Conservation (phyloP, 1,284 basidiomycete genomes). For the Amylostereum chailletii region DNA sequence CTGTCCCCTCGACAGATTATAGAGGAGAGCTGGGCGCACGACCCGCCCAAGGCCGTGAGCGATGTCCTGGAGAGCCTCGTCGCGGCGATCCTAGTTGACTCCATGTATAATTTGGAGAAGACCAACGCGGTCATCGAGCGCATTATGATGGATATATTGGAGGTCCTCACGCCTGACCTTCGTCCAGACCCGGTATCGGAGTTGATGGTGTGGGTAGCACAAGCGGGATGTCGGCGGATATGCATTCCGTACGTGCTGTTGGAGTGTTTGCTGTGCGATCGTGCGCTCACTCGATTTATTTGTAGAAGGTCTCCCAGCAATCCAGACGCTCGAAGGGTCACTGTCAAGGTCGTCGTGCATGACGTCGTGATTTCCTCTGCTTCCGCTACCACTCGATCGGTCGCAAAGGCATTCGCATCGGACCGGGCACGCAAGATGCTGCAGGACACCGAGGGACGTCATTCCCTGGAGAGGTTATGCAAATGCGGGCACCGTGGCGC, state of each 20-base stretch:
- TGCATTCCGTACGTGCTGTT: slow-evolving; percentile 31
- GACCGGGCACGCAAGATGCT: slow-evolving; percentile 48
- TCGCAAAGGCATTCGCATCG: slow-evolving; percentile 59
- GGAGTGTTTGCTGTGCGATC: no score
- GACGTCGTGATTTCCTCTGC: slow-evolving; percentile 34
- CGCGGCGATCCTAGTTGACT: slow-evolving; percentile 79
- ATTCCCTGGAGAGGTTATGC: slow-evolving; percentile 42
- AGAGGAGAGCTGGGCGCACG: slow-evolving; percentile 65
- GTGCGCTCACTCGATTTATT: not conserved
- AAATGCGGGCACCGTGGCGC: slow-evolving; percentile 26
- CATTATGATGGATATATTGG: slow-evolving; percentile 56
- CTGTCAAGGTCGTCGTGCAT: slow-evolving; percentile 50
- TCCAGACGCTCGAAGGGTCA: slow-evolving; percentile 29
- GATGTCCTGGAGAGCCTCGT: slow-evolving; percentile 78
- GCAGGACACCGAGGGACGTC: slow-evolving; percentile 34
- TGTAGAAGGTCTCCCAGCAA: slow-evolving; percentile 41
- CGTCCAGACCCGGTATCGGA: slow-evolving; percentile 61
- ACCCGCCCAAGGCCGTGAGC: slow-evolving; percentile 74
- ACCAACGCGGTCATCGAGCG: slow-evolving; percentile 49
- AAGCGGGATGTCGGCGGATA: slow-evolving; percentile 43
- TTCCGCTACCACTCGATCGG: slow-evolving; percentile 39
- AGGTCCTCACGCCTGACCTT: slow-evolving; percentile 44
- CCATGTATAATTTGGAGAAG: slow-evolving; percentile 60
- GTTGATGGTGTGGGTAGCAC: slow-evolving; percentile 53
- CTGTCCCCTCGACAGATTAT: slow-evolving; percentile 55